These are phyloP conservation scores for Cyberlindnera suaveolens DNA, from an alignment of 805 yeast genomes.

Conservation along the genomic window DNA sequence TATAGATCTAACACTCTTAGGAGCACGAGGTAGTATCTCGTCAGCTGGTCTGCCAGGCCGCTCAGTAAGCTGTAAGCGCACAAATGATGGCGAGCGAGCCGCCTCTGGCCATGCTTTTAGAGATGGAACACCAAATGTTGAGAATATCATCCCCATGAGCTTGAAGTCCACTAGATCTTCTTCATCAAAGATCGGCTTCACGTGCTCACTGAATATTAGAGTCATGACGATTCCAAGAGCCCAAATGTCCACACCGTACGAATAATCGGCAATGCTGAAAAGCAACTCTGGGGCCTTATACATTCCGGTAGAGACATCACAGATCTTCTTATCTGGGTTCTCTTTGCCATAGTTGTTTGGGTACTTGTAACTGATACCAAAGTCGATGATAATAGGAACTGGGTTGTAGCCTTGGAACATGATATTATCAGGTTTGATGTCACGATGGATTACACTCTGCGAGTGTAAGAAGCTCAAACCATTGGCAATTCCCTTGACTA, in stretches of 20 bases:
- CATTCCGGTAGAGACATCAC: constrained; percentile 57
- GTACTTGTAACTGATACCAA: constrained; percentile 32
- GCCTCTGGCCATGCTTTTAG: constrained; percentile 37
- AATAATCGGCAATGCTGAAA: constrained; percentile 51
- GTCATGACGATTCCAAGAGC: constrained; percentile 57
- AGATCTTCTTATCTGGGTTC: constrained; percentile 31
- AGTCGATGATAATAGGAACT: constrained; percentile 33
- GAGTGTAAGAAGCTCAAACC: constrained; percentile 62
- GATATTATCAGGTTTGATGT: constrained; percentile 80
- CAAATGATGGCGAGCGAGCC: constrained; percentile 30
- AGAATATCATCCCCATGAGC: constrained; percentile 48
- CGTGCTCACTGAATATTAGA: constrained; percentile 38
- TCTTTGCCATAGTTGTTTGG: constrained; percentile 61
- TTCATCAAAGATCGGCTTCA: constrained; percentile 31
- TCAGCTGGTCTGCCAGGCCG: constrained; percentile 15
- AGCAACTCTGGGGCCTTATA: constrained; percentile 74
- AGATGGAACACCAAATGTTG: constrained; percentile 60
- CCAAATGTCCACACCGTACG: constrained; percentile 64
- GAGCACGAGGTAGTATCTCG: constrained; percentile 32
- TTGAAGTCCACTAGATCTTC: constrained; percentile 49
- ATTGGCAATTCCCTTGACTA: constrained; percentile 32
- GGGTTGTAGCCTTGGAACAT: constrained; percentile 36
- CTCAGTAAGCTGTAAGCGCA: constrained; percentile 24
- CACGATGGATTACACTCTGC: constrained; percentile 82
- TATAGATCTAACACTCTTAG: constrained; percentile 17